phyloP scores from a whole-genome alignment of 306 rosid genomes.

The Lagenaria siceraria region DNA sequence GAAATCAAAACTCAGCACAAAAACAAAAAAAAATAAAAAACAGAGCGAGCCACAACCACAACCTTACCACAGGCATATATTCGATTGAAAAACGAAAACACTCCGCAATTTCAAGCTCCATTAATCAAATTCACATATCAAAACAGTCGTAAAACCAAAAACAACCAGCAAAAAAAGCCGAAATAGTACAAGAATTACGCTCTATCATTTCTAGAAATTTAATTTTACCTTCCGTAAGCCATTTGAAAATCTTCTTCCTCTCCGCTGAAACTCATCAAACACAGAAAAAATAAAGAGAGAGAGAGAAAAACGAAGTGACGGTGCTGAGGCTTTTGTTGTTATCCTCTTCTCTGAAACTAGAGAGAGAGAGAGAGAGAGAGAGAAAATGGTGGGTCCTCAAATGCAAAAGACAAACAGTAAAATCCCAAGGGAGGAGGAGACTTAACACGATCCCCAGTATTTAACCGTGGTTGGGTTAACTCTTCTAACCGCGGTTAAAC shows the following conservation, averaged over 20 bases:
- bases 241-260: neutral
- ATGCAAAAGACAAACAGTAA: slow-evolving; percentile 8
- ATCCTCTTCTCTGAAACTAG: neutral
- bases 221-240: neutral
- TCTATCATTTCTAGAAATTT: neutral
- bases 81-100: neutral
- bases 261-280: neutral
- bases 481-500: slow-evolving; percentile 1
- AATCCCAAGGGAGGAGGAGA: slow-evolving; percentile 1
- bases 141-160: neutral
- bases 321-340: slow-evolving; percentile 6
- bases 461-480: slow-evolving; percentile 9
- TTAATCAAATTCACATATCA: neutral
- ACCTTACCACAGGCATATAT: neutral
- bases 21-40: neutral
- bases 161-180: neutral
- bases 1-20: neutral
- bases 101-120: neutral
- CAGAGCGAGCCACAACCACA: neutral
- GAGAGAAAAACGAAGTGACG: slow-evolving; percentile 4
- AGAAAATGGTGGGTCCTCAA: slow-evolving; percentile 3
- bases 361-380: neutral
- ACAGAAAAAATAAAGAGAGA: neutral
- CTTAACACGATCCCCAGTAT: slow-evolving; percentile 6
- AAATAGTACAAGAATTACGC: neutral